phyloP scores from a whole-genome alignment of 495 filamentous ascomycete species.

The Penicillium paradoxum region DNA sequence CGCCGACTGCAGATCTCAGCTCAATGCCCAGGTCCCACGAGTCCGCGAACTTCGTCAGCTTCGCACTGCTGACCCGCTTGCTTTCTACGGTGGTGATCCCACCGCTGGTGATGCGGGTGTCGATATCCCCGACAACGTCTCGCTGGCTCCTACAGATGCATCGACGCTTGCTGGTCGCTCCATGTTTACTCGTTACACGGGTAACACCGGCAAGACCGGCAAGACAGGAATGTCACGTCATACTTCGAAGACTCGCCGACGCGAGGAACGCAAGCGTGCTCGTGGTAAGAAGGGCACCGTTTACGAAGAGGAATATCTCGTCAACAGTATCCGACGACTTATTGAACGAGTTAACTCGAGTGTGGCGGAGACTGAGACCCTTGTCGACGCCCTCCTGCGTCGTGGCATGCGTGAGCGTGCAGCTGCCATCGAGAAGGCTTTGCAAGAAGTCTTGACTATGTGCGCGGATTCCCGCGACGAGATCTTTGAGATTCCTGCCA shows the following conservation, averaged over 20 bases:
- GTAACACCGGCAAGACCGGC: conserved; percentile 61
- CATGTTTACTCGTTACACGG: conserved; percentile 89
- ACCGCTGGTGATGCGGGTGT: conserved; percentile 44
- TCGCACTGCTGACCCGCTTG: conserved; percentile 74
- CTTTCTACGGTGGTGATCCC: conserved; percentile 68
- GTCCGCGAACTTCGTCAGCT: conserved; percentile 74
- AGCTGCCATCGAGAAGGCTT: conserved; percentile 63
- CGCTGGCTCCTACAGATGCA: conserved; percentile 78
- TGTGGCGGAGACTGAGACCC: conserved; percentile 59
- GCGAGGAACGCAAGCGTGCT: conserved; percentile 93
- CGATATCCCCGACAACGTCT: conserved; percentile 87
- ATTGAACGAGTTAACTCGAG: conserved; percentile 76
- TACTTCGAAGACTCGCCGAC: conserved; percentile 74
- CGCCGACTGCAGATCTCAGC: conserved; percentile 82
- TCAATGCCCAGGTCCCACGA: conserved; percentile 77
- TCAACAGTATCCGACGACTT: conserved; percentile 77
- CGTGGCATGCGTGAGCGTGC: conserved; percentile 85
- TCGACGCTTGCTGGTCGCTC: conserved; percentile 66
- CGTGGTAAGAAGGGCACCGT: conserved; percentile 92
- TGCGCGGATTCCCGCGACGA: conserved; percentile 61
- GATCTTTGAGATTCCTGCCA: conserved; percentile 50
- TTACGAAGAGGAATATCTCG: conserved; percentile 95
- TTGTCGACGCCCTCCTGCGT: conserved; percentile 70
- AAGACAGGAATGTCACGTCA: conserved; percentile 67
- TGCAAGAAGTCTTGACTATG: conserved; percentile 64